Evolutionary conservation across 805 yeast species (phyloP), one percentile per base, ranked within the genome.

Genomic region (Blastobotrys muscicola): DNA sequence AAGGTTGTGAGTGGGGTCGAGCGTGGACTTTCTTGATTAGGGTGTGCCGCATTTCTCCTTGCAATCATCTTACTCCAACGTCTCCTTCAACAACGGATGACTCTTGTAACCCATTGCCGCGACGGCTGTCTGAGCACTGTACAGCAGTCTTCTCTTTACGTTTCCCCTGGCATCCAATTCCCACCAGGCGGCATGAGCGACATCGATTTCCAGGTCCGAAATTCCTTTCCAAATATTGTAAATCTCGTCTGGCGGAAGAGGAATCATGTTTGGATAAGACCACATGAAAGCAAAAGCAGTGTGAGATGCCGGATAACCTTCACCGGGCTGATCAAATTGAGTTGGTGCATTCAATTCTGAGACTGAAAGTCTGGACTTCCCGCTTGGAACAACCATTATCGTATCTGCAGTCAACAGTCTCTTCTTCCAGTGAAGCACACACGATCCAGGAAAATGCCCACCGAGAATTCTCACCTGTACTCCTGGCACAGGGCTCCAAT

Each of bases 191-290:
- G n/a, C 26, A 20, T 20, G 26, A 4, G 6, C 26, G 6, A 20
- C 26, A 6, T 20, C 26, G 6, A 20, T 20, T 6, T 44, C 38
- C 23, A 50, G 20, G n/a, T 34, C 42, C 11, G 42, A 41, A n/a
- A 50, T 39, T 3, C 50, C 43, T 13, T 37, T 39, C 54, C 54
- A 50, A 8, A 50, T 50, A 6, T 23, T 33, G 29, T 13, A 38
- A 14, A 50, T 42, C 14, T 45, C 38, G 39, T 50, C 54, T 10
- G 54, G 47, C 23, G 20, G 33, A 2, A 50, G 47, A 2, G 54
- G 54, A 12, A 50, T 49, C 52, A 50, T 49, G 38, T 50, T 50
- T 7, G 54, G 54, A 44, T 44, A 50, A 16, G 51, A 47, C 44
- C 47, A 50, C 51, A 50, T 46, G 35, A 50, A 50, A 3, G 54